Evolutionary conservation across 2,329 filamentous ascomycete genomes (phyloP).

Genomic region (Monosporascus sp.): DNA sequence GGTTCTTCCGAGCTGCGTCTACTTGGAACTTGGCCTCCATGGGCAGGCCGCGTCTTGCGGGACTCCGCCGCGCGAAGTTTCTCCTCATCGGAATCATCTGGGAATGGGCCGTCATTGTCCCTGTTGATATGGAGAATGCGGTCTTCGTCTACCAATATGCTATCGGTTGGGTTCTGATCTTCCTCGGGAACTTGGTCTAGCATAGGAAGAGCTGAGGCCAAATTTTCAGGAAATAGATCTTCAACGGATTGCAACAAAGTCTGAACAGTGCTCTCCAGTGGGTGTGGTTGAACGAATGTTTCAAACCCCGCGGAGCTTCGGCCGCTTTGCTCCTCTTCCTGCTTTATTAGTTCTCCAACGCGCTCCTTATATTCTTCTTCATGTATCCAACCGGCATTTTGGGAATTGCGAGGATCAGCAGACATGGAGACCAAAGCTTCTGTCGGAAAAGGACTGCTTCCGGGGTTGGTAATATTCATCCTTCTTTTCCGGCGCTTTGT

Average conservation of each 20-base stretch:
- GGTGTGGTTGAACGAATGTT: slow-evolving; percentile 52
- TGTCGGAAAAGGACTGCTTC: slow-evolving; percentile 70
- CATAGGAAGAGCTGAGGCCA: slow-evolving; percentile 43
- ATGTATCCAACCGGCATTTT: slow-evolving; percentile 83
- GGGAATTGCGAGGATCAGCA: slow-evolving; percentile 66
- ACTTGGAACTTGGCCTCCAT: slow-evolving; percentile 1
- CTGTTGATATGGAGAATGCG: slow-evolving; percentile 43
- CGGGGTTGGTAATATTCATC: slow-evolving; percentile 58
- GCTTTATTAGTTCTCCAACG: slow-evolving; percentile 54
- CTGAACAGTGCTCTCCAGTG: slow-evolving; percentile 56
- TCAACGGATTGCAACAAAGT: slow-evolving; percentile 79
- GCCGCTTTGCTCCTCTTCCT: slow-evolving; percentile 52
- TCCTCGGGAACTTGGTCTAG: slow-evolving; percentile 22
- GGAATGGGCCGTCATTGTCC: slow-evolving; percentile 42
- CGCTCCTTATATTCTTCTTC: slow-evolving; percentile 74
- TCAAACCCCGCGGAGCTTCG: slow-evolving; percentile 52
- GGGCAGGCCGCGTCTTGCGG: slow-evolving; percentile 1
- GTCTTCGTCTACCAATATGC: slow-evolving; percentile 60
- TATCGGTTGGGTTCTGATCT: slow-evolving; percentile 31
- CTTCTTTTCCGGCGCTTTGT: slow-evolving; percentile 68
- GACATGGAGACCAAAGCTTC: slow-evolving; percentile 88
- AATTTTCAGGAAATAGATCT: slow-evolving; percentile 71
- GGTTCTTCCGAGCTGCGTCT: not conserved
- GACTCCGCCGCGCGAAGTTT: slow-evolving; percentile 6
- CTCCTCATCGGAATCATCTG: slow-evolving; percentile 52